Conservation (phyloP, 2,329 filamentous ascomycete species). For the Ramichloridium luteum region DNA sequence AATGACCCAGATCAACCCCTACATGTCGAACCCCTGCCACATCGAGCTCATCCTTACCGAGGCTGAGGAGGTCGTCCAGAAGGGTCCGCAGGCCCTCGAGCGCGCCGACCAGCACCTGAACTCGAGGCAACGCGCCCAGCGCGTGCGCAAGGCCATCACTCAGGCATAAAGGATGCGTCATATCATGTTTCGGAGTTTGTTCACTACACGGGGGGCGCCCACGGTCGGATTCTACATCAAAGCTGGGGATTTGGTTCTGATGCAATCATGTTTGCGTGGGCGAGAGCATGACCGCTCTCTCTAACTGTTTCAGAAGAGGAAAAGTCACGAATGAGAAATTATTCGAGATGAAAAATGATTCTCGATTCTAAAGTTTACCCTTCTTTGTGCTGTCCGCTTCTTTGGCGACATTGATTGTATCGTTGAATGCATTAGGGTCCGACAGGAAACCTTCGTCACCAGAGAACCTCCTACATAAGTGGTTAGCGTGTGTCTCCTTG, state of each 20-base stretch:
- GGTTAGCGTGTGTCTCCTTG: slow-evolving; percentile 1
- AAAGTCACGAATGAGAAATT: no score
- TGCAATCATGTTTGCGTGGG: no score
- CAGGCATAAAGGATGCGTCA: slow-evolving; percentile 15
- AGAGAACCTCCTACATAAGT: slow-evolving; percentile 36
- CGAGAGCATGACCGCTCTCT: no score
- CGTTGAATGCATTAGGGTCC: slow-evolving; percentile 28
- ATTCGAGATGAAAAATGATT: no score
- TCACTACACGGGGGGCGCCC: not conserved
- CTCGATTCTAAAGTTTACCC: no score
- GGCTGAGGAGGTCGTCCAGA: slow-evolving; percentile 89
- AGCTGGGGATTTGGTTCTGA: no score
- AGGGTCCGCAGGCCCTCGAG: slow-evolving; percentile 58
- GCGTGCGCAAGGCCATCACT: slow-evolving; percentile 50
- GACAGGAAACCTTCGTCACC: slow-evolving; percentile 46
- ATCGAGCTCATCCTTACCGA: slow-evolving; percentile 99
- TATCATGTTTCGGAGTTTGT: not conserved
- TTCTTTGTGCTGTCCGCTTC: no score
- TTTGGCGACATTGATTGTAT: slow-evolving; percentile 16
- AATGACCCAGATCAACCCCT: slow-evolving; percentile 79
- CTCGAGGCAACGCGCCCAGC: slow-evolving; percentile 79
- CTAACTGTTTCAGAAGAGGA: no score
- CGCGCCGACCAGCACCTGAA: slow-evolving; percentile 57
- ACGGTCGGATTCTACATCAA: not conserved
- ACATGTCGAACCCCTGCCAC: slow-evolving; percentile 99